Conservation (phyloP, 805 yeast species). For the Candida tibetensis region DNA sequence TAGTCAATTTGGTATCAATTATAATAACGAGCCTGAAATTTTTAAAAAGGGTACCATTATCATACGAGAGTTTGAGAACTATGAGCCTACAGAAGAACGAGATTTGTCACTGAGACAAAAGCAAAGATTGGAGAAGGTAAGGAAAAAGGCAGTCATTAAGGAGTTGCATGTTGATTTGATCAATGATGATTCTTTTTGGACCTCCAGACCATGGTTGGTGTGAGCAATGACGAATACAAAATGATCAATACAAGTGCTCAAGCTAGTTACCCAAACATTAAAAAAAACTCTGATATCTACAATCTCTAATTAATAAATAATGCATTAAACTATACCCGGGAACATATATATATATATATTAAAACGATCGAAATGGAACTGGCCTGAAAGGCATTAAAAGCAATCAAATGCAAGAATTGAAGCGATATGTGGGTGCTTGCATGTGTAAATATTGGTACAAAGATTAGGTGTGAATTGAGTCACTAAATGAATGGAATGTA, state of each 20-base stretch:
- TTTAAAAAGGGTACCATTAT: constrained; percentile 78
- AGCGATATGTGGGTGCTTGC: not conserved
- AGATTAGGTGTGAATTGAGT: constrained; percentile 27
- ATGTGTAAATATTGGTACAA: not conserved
- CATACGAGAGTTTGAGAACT: constrained; percentile 45
- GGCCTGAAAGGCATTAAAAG: too few species aligned
- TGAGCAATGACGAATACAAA: not conserved
- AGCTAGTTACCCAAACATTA: not conserved
- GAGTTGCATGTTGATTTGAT: constrained; percentile 60
- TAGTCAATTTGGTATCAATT: constrained; percentile 74
- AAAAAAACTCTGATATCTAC: not conserved
- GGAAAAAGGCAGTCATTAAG: constrained; percentile 46
- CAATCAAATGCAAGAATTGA: constrained; percentile 2
- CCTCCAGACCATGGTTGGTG: constrained; percentile 36
- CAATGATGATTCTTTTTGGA: constrained; percentile 59
- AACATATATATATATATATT: too few species aligned
- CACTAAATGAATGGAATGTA: constrained; percentile 33
- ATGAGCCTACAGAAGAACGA: constrained; percentile 12
- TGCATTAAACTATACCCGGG: not conserved
- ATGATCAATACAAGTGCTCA: constrained; percentile 2
- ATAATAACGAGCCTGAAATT: constrained; percentile 86
- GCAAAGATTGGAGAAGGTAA: constrained; percentile 47
- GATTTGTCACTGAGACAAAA: constrained; percentile 42
- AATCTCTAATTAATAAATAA: not conserved
- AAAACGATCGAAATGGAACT: too few species aligned